Evolutionary conservation across 1,139 yeast genomes (phyloP).

Genomic region (Protomyces gravidus): DNA sequence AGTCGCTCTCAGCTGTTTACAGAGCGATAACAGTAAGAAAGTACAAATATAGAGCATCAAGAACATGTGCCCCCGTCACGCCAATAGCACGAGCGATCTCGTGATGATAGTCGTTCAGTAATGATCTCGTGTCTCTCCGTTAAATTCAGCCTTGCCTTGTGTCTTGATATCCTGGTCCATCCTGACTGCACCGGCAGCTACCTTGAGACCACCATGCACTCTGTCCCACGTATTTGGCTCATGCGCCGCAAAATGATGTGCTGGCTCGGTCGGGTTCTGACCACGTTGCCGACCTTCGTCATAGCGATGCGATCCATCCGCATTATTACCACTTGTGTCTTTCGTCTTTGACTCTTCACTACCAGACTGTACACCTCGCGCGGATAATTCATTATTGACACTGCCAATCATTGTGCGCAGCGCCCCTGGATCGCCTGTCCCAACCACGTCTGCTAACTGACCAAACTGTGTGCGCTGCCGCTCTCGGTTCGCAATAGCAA

Average conservation of each 20-base stretch:
- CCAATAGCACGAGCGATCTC: no score
- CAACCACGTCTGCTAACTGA: background rate
- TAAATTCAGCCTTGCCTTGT: conserved; percentile 20
- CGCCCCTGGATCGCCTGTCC: background rate
- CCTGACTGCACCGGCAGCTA: conserved; percentile 13
- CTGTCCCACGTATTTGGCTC: conserved; percentile 14
- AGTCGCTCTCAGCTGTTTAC: no score
- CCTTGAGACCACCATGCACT: conserved; percentile 17
- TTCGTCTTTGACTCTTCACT: conserved; percentile 6
- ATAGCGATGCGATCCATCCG: background rate
- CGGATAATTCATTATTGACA: conserved; percentile 11
- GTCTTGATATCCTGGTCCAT: conserved; percentile 26
- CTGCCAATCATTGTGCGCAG: background rate
- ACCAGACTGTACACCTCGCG: conserved; percentile 3
- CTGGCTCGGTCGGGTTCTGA: conserved; percentile 16
- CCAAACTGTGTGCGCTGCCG: background rate
- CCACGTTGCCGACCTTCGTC: conserved; percentile 19
- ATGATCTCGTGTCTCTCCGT: conserved; percentile 21
- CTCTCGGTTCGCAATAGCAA: background rate
- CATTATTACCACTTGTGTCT: background rate
- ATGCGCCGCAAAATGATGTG: conserved; percentile 19
- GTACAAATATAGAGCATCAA: no score
- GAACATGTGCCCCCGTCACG: no score
- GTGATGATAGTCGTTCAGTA: conserved; percentile 1
- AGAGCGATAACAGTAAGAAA: no score